Conservation (phyloP, 2,329 filamentous ascomycete genomes). For the Aspergillus intermedius region DNA sequence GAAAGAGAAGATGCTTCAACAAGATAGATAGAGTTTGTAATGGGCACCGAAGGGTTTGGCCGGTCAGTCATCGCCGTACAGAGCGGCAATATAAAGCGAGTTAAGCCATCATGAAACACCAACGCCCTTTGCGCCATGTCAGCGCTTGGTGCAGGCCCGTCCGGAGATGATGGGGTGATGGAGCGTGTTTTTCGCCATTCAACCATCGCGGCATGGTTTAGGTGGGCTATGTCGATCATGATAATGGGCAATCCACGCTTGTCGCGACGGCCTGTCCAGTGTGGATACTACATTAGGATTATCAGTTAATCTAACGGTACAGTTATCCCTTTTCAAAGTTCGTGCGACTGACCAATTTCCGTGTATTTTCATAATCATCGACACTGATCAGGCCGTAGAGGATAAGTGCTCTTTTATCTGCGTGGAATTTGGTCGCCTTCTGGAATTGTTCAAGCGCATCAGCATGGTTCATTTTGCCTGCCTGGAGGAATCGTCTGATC, state of each 20-base stretch:
- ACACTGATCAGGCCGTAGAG: constrained; percentile 14
- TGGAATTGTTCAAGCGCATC: constrained; percentile 13
- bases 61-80: constrained; percentile 14
- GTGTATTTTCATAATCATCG: constrained; percentile 14
- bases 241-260: constrained; percentile 15
- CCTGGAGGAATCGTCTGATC: constrained; percentile 14
- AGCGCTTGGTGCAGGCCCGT: constrained; percentile 2
- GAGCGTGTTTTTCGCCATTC: constrained; percentile 13
- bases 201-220: constrained; percentile 6
- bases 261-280: constrained; percentile 21
- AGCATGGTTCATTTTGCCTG: constrained; percentile 7
- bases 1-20: constrained; percentile 14
- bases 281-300: constrained; percentile 15
- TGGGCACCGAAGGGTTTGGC: background rate
- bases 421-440: constrained; percentile 8
- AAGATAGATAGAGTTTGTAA: constrained; percentile 15
- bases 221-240: constrained; percentile 12
- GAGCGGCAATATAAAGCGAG: constrained; percentile 18
- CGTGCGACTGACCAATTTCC: constrained; percentile 10
- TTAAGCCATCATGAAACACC: constrained; percentile 12
- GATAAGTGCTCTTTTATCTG: constrained; percentile 8
- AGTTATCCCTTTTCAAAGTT: background rate
- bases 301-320: background rate
- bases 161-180: background rate
- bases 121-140: constrained; percentile 17